Evolutionary conservation across 306 rosid species (phyloP).

Genomic region (Casuarina cunninghamiana): DNA sequence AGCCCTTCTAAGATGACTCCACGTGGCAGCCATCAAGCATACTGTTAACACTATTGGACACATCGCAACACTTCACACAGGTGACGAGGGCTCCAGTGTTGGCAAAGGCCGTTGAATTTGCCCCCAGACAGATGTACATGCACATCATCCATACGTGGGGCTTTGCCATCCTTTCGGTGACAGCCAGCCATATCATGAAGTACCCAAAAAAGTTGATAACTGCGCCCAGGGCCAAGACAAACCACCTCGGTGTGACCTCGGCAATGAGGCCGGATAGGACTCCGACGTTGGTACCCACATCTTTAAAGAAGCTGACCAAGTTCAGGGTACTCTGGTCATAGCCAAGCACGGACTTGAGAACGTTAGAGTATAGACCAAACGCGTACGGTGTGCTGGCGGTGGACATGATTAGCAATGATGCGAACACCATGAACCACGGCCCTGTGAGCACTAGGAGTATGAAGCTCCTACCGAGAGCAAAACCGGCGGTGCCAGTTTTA

Average conservation of each 20-base stretch:
- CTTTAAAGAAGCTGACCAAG: conserved; percentile 43
- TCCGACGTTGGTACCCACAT: conserved; percentile 38
- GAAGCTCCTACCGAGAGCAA: conserved; percentile 15
- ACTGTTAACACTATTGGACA: no score
- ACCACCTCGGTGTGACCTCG: conserved; percentile 43
- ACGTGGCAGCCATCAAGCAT: no score
- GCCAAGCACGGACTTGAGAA: conserved; percentile 37
- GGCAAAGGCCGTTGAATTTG: conserved; percentile 68
- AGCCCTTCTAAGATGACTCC: no score
- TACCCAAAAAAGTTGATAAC: conserved; percentile 65
- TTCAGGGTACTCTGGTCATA: conserved; percentile 51
- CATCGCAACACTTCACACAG: no score
- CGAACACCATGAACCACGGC: conserved; percentile 44
- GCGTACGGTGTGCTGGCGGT: conserved; percentile 43
- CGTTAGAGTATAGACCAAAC: conserved; percentile 47
- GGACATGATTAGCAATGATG: conserved; percentile 42
- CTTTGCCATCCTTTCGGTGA: conserved; percentile 36
- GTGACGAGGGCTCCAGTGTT: conserved; percentile 77
- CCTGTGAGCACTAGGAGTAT: conserved; percentile 28
- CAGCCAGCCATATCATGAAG: conserved; percentile 79
- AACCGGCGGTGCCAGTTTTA: neutral
- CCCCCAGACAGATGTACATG: conserved; percentile 61
- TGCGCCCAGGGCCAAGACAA: conserved; percentile 46
- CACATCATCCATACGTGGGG: conserved; percentile 73
- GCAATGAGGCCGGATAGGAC: conserved; percentile 36